Evolutionary conservation across 495 filamentous ascomycete genomes (phyloP), one percentile per base, ranked within the genome.

Genomic region (Talaromyces adpressus): DNA sequence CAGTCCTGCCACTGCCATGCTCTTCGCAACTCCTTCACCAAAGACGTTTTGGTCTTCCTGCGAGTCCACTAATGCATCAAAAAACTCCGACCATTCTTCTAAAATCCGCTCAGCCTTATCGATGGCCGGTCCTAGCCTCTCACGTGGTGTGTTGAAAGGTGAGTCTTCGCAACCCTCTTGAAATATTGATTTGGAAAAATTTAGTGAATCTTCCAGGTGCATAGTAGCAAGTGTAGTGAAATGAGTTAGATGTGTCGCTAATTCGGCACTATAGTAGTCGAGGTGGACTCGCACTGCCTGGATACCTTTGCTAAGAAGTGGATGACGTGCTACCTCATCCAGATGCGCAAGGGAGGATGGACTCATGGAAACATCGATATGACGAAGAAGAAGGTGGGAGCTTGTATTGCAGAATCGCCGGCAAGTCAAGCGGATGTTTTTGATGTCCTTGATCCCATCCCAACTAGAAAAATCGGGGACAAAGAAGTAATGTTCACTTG

Each of bases 311-410:
- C 49, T 53, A 7, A 53, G 49, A 53, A 53, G 49, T 53, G 49
- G 49, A 53, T 53, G 49, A 14, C 49, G 22, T 1, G 49, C 49
- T 14, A 53, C 49, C 49, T 53, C 49, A 12, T 23, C 49, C 49
- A 53, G 3, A 14, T 53, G 49, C 6, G 49, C 49, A 53, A 53
- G 49, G 20, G 49, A 53, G 49, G 49, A 53, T 3, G 49, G 49
- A 53, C 7, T 16, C 49, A 53, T 53, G 49, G 1, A 53, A 53
- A 53, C 49, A 53, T 53, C 49, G 49, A 53, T 53, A 3, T 53
- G 49, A 18, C 49, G 49, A 23, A 53, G 49, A 53, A 53, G 49
- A 53, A 53, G 49, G 49, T 53, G 49, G 49, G 49, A 53, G 14
- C 49, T 53, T 53, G 49, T 53, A 14, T 53, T 25, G 20, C 8